A percentile compares a stretch with the other conserved stretches of the same genome.
Evolutionary conservation across 345 rosid genomes (phyloP).

Genomic region (Acer negundo): DNA sequence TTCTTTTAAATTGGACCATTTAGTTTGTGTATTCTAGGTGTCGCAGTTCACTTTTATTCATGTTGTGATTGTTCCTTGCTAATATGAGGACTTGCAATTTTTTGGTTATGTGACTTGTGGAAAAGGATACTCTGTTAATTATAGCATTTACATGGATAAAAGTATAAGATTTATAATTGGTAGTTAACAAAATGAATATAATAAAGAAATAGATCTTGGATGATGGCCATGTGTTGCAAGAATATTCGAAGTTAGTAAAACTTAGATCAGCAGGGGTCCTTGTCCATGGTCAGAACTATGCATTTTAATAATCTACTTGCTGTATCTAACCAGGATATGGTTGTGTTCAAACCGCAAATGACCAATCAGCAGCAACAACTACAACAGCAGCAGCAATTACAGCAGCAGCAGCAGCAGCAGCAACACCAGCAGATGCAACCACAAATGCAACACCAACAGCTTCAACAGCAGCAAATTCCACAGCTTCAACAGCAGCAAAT

Average conservation of each 20-base stretch:
- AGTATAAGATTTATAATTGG: background rate
- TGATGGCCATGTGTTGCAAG: background rate
- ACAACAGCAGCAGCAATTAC: conserved; percentile 41
- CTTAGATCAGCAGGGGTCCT: background rate
- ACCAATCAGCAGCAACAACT: conserved; percentile 57
- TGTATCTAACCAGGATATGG: conserved; percentile 72
- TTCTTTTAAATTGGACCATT: background rate
- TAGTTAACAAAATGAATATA: background rate
- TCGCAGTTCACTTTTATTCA: background rate
- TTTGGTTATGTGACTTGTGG: background rate
- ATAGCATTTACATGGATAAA: background rate
- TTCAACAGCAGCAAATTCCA: conserved; percentile 39
- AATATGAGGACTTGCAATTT: background rate
- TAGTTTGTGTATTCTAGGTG: background rate
- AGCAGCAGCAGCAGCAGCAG: conserved; percentile 32
- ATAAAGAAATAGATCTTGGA: background rate
- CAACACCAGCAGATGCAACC: conserved; percentile 39
- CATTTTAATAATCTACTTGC: conserved; percentile 4
- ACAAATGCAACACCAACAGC: conserved; percentile 41
- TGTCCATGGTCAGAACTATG: background rate
- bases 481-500: conserved; percentile 37
- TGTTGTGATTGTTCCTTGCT: background rate
- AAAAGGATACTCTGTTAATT: background rate
- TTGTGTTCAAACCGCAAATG: conserved; percentile 88
- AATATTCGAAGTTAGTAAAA: background rate